Evolutionary conservation across 192 early-diverging fungal species (phyloP), one percentile per base, ranked within the genome.

Genomic region (Backusella australiensis): DNA sequence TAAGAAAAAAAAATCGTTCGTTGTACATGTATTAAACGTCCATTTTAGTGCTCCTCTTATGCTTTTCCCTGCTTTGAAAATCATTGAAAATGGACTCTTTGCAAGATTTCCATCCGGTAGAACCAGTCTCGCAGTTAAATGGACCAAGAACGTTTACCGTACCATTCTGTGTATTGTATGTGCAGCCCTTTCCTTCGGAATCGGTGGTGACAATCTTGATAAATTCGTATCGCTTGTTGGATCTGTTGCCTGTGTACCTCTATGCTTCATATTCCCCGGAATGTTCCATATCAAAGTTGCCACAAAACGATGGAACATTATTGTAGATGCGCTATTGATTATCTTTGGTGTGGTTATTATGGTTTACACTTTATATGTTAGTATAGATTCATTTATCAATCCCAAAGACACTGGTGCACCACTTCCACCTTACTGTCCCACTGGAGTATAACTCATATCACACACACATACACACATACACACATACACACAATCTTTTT

Each of bases 151-250:
- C 79, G 44, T 86, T 44, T 89, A 91, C 77, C 86, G 96, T 32
- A 78, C 84, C 7, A 21, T 86, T 34, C 78, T 94, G 77, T 88
- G 90, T 12, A 72, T 87, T 14, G 67, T 85, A 59, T 90, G 95
- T 56, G 93, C 90, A 6, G 71, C 85, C 34, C 81, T 95, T 35
- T 88, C 93, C 34, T 92, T 91, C 76, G 83, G 85, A 56, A 91
- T 94, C 14, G 86, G 86, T 14, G 88, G 89, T 67, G 78, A 83
- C 34, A 90, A 94, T 75, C 82, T 97, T 32, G 95, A 97, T 79
- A 93, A 94, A 79, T 93, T 95, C 76, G 95, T 97, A 41, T 92
- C 88, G 12, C 87, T 96, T 26, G 92, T 97, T 36, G 95, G 96
- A 2, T 92, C 90, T 76, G 87, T 94, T 74, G 91, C 94, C 0